These are phyloP conservation scores for Penstemon davidsonii DNA, from an alignment of 257 asterid species.

Conservation along the genomic window DNA sequence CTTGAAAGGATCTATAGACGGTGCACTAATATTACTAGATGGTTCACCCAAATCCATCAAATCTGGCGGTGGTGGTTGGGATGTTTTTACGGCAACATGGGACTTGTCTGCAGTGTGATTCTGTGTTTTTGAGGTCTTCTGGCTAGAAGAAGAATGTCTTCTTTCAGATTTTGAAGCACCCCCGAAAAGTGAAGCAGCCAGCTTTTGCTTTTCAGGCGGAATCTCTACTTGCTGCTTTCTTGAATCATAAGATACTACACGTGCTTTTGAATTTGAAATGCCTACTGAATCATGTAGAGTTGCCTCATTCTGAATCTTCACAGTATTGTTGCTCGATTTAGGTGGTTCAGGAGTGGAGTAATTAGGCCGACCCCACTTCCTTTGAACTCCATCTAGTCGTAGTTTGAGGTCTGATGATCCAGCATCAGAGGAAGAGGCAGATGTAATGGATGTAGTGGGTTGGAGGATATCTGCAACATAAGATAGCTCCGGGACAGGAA, in stretches of 20 bases:
- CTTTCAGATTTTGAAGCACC: conserved; percentile 56
- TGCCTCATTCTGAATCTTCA: conserved; percentile 54
- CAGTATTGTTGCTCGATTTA: conserved; percentile 43
- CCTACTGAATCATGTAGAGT: conserved; percentile 41
- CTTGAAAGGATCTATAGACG: conserved; percentile 74
- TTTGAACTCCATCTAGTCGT: conserved; percentile 90
- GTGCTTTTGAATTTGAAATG: conserved; percentile 45
- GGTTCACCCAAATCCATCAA: conserved; percentile 89
- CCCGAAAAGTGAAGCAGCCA: conserved; percentile 96
- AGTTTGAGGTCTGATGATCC: conserved; percentile 70
- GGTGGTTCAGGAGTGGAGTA: conserved; percentile 64
- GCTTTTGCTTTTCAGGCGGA: conserved; percentile 77
- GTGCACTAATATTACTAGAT: conserved; percentile 38
- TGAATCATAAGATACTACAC: conserved; percentile 50
- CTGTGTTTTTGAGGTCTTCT: conserved; percentile 46
- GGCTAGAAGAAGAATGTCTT: conserved; percentile 52
- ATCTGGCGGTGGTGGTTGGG: conserved; percentile 84
- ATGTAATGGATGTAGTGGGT: conserved; percentile 40
- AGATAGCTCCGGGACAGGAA: conserved; percentile 66
- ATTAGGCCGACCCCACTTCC: conserved; percentile 87
- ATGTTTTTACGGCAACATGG: conserved; percentile 39
- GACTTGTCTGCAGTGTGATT: conserved; percentile 50
- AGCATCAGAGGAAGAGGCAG: conserved; percentile 45
- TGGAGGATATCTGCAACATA: conserved; percentile 51
- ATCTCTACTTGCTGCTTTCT: conserved; percentile 62